Evolutionary conservation across 2,329 filamentous ascomycete species (phyloP), one percentile per base, ranked within the genome.

Genomic region (Pyrenochaeta sp.): DNA sequence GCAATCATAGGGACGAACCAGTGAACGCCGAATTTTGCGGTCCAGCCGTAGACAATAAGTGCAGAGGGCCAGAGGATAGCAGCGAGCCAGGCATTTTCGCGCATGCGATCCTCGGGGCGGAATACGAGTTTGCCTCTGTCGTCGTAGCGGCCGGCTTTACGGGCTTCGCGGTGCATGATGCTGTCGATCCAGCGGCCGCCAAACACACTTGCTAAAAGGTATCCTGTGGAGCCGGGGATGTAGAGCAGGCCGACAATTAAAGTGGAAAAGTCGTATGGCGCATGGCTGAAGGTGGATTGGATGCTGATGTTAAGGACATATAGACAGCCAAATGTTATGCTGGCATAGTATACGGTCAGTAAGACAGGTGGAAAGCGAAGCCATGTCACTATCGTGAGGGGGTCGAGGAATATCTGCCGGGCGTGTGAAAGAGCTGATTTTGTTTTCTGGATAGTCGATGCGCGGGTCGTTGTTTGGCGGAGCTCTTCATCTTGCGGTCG

Each of bases 291-390:
- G 20, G 69, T 74, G 36, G 64, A 56, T 59, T 77, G 69, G 42
- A 77, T 71, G 45, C 58, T 66, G 54, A 77, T 76, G 65, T 77
- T 77, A 52, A 77, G 74, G 46, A 77, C 67, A 60, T 76, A 76
- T 44, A 78, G 65, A 10, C 53, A 61, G 49, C 72, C 75, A 51
- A 77, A 77, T 1, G 73, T 73, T 58, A 77, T 77, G 53, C 64
- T 69, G 35, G 75, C 74, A 56, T 75, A 77, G 59, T 74, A 75
- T 44, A 77, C 74, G 6, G 75, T 75, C 6, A 77, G 63, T 30
- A 67, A 54, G 27, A 78, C 71, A 40, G 75, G 69, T 2, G 75
- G 75, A 46, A 66, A 77, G 37, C 74, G 71, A 6, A 78, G 63
- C 66, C 73, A 75, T 12, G 70, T 61, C 27, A 77, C 60, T 41